Conservation (phyloP, 371 early-diverging fungal genomes). For the Mycotypha africana region DNA sequence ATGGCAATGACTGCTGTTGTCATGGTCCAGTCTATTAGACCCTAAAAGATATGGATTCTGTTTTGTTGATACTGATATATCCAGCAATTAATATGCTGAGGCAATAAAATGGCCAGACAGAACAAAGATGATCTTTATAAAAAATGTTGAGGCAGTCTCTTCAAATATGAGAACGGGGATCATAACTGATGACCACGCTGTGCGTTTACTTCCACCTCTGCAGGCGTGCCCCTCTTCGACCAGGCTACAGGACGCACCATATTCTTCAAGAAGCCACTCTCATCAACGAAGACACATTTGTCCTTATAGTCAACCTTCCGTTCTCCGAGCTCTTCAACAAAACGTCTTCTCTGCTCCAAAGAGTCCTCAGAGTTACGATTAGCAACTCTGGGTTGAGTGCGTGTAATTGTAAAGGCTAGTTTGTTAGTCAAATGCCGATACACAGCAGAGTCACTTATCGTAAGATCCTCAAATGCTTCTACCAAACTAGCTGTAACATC, state of each 20-base stretch:
- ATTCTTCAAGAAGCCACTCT: slow-evolving; percentile 1
- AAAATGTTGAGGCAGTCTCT: too few species aligned
- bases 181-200: too few species aligned
- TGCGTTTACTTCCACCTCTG: slow-evolving; percentile 3
- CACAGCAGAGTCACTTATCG: slow-evolving; percentile 6
- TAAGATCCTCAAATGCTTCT: slow-evolving; percentile 7
- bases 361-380: slow-evolving; percentile 5
- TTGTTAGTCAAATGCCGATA: slow-evolving; percentile 13
- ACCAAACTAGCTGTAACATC: slow-evolving; percentile 8
- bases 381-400: slow-evolving; percentile 4
- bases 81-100: too few species aligned
- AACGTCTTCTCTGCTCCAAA: too few species aligned
- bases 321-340: too few species aligned
- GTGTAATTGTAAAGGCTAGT: slow-evolving; percentile 8
- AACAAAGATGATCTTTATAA: too few species aligned
- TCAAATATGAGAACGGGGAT: too few species aligned
- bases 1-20: too few species aligned
- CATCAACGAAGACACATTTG: not conserved
- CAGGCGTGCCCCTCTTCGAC: not conserved
- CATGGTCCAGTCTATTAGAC: too few species aligned
- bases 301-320: not conserved
- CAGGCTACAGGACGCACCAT: slow-evolving; percentile 5
- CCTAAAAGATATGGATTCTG: too few species aligned
- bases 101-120: too few species aligned
- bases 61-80: too few species aligned